Percentiles rank a stretch among this genome's conserved stretches.
These are phyloP conservation scores for Epicoccum nigrum DNA, from an alignment of 2,329 filamentous ascomycete species.

Conservation along the genomic window DNA sequence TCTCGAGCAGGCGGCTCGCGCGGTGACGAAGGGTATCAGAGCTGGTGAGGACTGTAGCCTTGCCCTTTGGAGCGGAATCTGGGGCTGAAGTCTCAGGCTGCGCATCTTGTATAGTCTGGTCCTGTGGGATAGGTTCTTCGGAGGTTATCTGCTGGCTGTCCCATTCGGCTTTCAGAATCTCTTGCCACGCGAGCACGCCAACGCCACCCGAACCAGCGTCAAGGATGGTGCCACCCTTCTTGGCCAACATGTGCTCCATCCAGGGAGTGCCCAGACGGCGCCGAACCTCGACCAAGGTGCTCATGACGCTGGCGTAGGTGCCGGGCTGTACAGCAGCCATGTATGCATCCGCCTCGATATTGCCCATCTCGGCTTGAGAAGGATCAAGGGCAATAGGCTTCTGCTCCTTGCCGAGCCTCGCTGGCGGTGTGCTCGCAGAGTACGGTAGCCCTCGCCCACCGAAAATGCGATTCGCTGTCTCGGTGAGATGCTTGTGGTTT, in stretches of 20 bases:
- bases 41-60: constrained; percentile 80
- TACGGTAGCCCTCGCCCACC: constrained; percentile 78
- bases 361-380: constrained; percentile 69
- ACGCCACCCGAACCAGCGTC: constrained; percentile 78
- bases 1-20: constrained; percentile 76
- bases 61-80: constrained; percentile 64
- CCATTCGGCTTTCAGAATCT: constrained; percentile 83
- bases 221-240: constrained; percentile 68
- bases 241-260: constrained; percentile 69
- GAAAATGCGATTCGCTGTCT: constrained; percentile 74
- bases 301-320: constrained; percentile 71
- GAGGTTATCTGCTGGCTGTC: constrained; percentile 63
- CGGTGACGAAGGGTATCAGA: constrained; percentile 77
- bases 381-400: constrained; percentile 69
- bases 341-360: constrained; percentile 77
- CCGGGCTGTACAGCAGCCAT: constrained; percentile 72
- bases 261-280: constrained; percentile 74
- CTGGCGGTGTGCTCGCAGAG: constrained; percentile 71
- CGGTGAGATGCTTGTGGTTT: constrained; percentile 71
- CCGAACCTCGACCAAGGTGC: constrained; percentile 73
- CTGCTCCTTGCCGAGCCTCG: constrained; percentile 63
- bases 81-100: constrained; percentile 18
- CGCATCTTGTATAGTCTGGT: constrained; percentile 27
- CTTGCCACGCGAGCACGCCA: constrained; percentile 75
- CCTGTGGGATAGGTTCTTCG: constrained; percentile 10